Conservation (phyloP, 257 asterid genomes). For the Nemophila menziesii region DNA sequence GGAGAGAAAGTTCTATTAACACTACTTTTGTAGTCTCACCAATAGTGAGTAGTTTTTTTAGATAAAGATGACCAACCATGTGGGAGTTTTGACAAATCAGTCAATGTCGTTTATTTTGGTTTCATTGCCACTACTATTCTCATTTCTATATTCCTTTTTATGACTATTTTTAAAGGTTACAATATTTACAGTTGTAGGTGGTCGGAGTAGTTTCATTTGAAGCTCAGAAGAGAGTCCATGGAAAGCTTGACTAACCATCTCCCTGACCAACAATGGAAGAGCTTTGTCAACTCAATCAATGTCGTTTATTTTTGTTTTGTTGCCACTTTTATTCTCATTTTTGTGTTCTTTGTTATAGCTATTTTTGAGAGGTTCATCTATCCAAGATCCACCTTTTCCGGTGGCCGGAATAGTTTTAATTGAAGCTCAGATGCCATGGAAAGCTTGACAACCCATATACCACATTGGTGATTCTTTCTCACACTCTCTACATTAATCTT, state of each 20-base stretch:
- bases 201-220: conserved; percentile 18
- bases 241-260: conserved; percentile 49
- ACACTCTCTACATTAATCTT: too few relatives aligned
- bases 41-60: conserved; percentile 17
- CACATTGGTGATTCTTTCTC: too few relatives aligned
- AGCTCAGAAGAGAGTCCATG: conserved; percentile 23
- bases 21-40: conserved; percentile 19
- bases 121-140: conserved; percentile 80
- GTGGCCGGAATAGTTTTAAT: conserved; percentile 17
- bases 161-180: conserved; percentile 76
- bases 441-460: conserved; percentile 55
- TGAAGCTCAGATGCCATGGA: conserved; percentile 27
- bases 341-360: conserved; percentile 82
- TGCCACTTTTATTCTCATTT: conserved; percentile 71
- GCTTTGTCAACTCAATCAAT: conserved; percentile 49
- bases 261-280: conserved; percentile 60
- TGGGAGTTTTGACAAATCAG: conserved; percentile 57
- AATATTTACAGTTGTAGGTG: conserved; percentile 25
- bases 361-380: conserved; percentile 70
- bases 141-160: conserved; percentile 70
- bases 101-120: conserved; percentile 73
- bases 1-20: conserved; percentile 17
- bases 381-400: conserved; percentile 26
- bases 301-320: conserved; percentile 87
- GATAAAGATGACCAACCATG: conserved; percentile 46